Evolutionary conservation across 139 green algal species (phyloP).

Genomic region (Chlorella sp.): DNA sequence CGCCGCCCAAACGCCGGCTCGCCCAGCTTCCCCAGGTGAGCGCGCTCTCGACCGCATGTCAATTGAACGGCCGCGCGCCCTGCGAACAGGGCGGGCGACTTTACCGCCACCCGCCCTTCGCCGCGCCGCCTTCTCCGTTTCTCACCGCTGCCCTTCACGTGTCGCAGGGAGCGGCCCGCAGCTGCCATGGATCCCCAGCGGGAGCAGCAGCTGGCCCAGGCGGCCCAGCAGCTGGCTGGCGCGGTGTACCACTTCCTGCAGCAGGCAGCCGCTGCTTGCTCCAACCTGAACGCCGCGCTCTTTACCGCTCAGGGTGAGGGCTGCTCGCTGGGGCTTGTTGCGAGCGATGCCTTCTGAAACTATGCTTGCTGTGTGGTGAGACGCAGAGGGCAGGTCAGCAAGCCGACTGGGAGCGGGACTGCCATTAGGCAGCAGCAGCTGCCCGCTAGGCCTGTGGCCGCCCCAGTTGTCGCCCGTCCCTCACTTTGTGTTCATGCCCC

Average conservation of each 20-base stretch:
- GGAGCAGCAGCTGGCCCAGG: neutral
- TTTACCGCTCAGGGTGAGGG: neutral
- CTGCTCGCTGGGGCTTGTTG: neutral
- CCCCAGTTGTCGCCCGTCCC: neutral
- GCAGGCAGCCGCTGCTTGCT: neutral
- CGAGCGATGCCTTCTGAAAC: neutral
- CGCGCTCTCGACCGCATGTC: neutral
- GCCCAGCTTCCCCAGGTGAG: neutral
- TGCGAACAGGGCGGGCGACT: neutral
- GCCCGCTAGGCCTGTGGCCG: neutral
- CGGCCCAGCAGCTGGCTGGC: neutral
- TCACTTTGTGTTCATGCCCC: neutral
- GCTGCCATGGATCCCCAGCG: neutral
- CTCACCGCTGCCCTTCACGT: no score
- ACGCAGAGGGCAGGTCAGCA: no score
- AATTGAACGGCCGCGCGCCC: neutral
- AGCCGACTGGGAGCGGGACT: no score
- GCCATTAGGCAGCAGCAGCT: neutral
- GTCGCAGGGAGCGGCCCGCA: neutral
- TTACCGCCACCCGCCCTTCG: no score
- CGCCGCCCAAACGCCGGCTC: no score
- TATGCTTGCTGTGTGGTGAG: neutral
- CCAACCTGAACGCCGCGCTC: neutral
- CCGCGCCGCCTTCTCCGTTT: no score
- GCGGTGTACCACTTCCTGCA: neutral